Conservation (phyloP, 371 early-diverging fungal genomes). For the Circinella umbellata region DNA sequence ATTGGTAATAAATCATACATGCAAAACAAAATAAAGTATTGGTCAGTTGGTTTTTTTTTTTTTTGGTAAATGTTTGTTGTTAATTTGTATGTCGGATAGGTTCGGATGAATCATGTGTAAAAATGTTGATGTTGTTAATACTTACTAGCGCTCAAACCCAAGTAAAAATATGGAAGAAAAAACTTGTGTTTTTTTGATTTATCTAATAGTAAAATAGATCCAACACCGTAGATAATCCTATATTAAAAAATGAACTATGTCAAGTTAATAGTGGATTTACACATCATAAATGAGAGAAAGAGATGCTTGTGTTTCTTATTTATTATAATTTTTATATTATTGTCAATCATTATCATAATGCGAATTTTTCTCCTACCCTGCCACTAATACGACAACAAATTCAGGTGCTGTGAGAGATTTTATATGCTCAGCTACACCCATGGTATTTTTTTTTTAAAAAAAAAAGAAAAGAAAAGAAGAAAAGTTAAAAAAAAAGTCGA, state of each 20-base stretch:
- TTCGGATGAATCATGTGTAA: no score
- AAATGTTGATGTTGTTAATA: background rate
- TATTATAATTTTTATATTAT: background rate
- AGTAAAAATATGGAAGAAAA: conserved; percentile 20
- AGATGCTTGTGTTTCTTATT: background rate
- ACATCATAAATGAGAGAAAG: no score
- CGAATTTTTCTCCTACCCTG: conserved; percentile 4
- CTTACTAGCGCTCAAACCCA: conserved; percentile 14
- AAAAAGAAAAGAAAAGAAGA: conserved; percentile 3
- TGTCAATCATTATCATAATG: background rate
- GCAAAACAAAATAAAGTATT: background rate
- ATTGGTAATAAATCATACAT: background rate
- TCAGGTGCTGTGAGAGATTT: conserved; percentile 9
- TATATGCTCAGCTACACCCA: conserved; percentile 13
- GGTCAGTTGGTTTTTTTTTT: no score
- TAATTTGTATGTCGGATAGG: no score
- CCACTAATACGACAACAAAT: conserved; percentile 11
- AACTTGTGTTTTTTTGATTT: conserved; percentile 18
- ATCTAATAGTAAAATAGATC: conserved; percentile 12
- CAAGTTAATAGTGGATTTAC: background rate
- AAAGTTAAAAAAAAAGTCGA: conserved; percentile 1
- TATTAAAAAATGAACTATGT: background rate
- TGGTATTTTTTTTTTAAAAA: background rate
- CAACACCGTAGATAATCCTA: conserved; percentile 16
- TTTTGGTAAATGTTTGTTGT: no score